Conservation (phyloP, 2,329 filamentous ascomycete species). For the Aspergillus udagawae region DNA sequence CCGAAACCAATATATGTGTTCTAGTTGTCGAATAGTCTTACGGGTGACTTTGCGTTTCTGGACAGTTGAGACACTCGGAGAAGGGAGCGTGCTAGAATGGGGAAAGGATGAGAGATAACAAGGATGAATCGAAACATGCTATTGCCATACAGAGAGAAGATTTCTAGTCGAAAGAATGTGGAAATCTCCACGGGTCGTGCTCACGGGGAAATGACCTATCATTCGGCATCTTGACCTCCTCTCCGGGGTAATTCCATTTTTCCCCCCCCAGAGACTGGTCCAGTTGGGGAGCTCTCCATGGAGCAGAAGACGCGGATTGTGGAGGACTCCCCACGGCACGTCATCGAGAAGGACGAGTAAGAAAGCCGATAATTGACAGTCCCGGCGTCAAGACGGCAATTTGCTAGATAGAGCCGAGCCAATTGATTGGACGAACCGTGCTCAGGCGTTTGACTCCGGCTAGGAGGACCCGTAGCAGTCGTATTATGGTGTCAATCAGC, state of each 20-base stretch:
- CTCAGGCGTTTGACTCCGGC: not conserved
- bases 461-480: not conserved
- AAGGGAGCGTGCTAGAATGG: not conserved
- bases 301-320: conserved; percentile 1
- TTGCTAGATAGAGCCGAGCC: not conserved
- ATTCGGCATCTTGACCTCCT: not conserved
- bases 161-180: not conserved
- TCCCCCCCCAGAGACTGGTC: not conserved
- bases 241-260: not conserved
- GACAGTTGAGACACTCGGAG: not conserved
- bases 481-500: not conserved
- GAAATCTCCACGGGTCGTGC: not conserved
- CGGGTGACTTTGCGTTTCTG: not conserved
- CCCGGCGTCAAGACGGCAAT: not conserved
- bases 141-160: not conserved
- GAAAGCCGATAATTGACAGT: not conserved
- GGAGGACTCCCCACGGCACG: conserved; percentile 1
- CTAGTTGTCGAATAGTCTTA: not conserved
- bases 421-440: not conserved
- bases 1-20: not conserved
- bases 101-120: not conserved
- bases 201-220: not conserved
- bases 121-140: not conserved
- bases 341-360: not conserved
- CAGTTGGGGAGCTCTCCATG: conserved; percentile 2